These are phyloP conservation scores for Nematocida ausubeli DNA, from an alignment of 371 early-diverging fungal species.

Conservation along the genomic window DNA sequence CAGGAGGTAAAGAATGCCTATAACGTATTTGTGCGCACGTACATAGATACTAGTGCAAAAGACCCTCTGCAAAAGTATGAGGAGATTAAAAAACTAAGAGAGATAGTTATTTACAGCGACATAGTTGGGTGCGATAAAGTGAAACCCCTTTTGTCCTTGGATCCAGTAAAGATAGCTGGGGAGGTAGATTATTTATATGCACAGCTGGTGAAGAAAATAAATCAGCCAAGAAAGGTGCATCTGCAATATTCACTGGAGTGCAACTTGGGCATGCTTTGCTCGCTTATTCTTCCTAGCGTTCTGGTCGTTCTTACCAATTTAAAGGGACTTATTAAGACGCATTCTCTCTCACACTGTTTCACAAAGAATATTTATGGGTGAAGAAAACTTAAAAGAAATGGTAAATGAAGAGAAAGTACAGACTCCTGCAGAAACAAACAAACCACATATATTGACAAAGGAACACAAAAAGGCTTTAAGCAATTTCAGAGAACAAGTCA, in stretches of 20 bases:
- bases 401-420: background rate
- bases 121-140: background rate
- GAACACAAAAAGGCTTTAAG: slow-evolving; percentile 47
- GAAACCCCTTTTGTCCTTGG: background rate
- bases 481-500: slow-evolving; percentile 55
- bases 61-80: background rate
- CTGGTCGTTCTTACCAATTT: slow-evolving; percentile 25
- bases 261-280: slow-evolving; percentile 34
- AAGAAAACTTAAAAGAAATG: background rate
- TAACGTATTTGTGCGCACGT: background rate
- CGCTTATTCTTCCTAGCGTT: slow-evolving; percentile 1
- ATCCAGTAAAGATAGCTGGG: background rate
- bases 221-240: background rate
- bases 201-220: slow-evolving; percentile 6
- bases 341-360: slow-evolving; percentile 43
- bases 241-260: slow-evolving; percentile 32
- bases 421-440: background rate
- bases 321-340: slow-evolving; percentile 32
- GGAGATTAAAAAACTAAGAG: slow-evolving; percentile 10
- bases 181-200: background rate
- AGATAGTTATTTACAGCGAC: slow-evolving; percentile 36
- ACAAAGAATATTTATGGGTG: slow-evolving; percentile 25
- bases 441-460: background rate
- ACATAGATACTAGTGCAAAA: background rate
- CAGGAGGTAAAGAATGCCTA: background rate